A percentile compares a stretch with the other conserved stretches of the same genome.
phyloP scores from a whole-genome alignment of 208 protist genomes.

The Endotrypanum monterogeii region DNA sequence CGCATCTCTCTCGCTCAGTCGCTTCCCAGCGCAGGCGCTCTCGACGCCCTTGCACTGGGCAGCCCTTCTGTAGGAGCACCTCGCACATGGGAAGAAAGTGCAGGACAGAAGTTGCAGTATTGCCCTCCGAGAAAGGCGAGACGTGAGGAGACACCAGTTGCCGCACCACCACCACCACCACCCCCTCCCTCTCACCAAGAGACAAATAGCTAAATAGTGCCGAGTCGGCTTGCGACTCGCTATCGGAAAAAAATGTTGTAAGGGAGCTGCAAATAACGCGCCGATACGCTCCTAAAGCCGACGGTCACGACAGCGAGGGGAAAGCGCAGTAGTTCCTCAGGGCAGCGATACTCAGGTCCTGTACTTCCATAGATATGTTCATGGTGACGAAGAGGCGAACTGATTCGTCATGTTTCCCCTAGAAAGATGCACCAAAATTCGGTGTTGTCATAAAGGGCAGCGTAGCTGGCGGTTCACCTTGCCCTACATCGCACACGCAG shows the following conservation, averaged over 20 bases:
- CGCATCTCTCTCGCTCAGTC: conserved; percentile 40
- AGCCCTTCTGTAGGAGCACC: conserved; percentile 66
- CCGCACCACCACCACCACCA: not conserved
- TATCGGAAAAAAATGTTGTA: conserved; percentile 53
- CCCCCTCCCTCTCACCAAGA: not conserved
- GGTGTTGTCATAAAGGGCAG: not conserved
- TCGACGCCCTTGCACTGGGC: conserved; percentile 46
- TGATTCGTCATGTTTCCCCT: not conserved
- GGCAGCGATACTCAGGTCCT: no score
- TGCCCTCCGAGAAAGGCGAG: not conserved
- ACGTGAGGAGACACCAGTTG: not conserved
- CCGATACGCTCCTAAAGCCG: conserved; percentile 31
- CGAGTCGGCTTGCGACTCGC: not conserved
- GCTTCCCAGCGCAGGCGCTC: conserved; percentile 42
- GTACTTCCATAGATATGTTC: not conserved
- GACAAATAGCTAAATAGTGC: not conserved
- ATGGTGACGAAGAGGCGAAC: not conserved
- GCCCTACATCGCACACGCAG: not conserved
- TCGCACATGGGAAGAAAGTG: conserved; percentile 54
- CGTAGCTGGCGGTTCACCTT: not conserved
- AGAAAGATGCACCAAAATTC: not conserved
- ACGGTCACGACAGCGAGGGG: conserved; percentile 10
- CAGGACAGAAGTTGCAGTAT: not conserved
- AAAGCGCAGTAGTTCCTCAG: not conserved
- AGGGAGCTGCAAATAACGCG: conserved; percentile 44